Evolutionary conservation across 1,139 yeast species (phyloP).

Genomic region (Diutina scorzettiae): DNA sequence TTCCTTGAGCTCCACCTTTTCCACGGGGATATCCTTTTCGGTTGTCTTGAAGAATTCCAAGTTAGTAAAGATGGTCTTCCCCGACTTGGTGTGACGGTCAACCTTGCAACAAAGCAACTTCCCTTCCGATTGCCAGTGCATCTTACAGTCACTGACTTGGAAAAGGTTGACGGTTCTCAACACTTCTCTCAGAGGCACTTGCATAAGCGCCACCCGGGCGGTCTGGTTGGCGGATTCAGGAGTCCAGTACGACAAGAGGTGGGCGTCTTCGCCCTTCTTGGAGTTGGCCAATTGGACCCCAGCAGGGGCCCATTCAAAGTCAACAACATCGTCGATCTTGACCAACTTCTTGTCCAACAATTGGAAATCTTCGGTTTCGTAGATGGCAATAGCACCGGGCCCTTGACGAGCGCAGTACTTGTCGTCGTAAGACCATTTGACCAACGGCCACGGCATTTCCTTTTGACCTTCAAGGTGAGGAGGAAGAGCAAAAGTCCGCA

Average conservation of each 20-base stretch:
- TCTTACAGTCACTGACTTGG: slow-evolving; percentile 83
- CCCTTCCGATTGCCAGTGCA: slow-evolving; percentile 92
- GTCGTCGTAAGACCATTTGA: slow-evolving; percentile 93
- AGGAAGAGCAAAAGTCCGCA: slow-evolving; percentile 84
- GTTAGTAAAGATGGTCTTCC: slow-evolving; percentile 83
- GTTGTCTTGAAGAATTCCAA: slow-evolving; percentile 81
- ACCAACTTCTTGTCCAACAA: slow-evolving; percentile 77
- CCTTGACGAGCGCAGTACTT: slow-evolving; percentile 92
- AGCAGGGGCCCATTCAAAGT: slow-evolving; percentile 93
- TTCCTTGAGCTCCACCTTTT: slow-evolving; percentile 86
- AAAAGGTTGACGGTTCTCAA: slow-evolving; percentile 87
- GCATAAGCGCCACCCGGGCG: slow-evolving; percentile 88
- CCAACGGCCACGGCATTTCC: slow-evolving; percentile 91
- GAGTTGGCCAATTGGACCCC: slow-evolving; percentile 52
- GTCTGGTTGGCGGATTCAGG: slow-evolving; percentile 90
- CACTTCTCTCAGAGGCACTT: slow-evolving; percentile 72
- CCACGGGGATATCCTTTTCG: slow-evolving; percentile 91
- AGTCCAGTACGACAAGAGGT: slow-evolving; percentile 87
- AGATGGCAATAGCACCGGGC: slow-evolving; percentile 85
- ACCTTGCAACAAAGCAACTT: slow-evolving; percentile 85
- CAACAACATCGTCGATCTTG: slow-evolving; percentile 76
- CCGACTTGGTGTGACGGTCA: slow-evolving; percentile 92
- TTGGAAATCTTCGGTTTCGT: slow-evolving; percentile 58
- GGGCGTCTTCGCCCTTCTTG: slow-evolving; percentile 41
- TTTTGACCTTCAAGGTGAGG: slow-evolving; percentile 59